Base-by-base conservation (phyloP, 2,329 filamentous ascomycete genomes). In the Penicillium thymicola region DNA sequence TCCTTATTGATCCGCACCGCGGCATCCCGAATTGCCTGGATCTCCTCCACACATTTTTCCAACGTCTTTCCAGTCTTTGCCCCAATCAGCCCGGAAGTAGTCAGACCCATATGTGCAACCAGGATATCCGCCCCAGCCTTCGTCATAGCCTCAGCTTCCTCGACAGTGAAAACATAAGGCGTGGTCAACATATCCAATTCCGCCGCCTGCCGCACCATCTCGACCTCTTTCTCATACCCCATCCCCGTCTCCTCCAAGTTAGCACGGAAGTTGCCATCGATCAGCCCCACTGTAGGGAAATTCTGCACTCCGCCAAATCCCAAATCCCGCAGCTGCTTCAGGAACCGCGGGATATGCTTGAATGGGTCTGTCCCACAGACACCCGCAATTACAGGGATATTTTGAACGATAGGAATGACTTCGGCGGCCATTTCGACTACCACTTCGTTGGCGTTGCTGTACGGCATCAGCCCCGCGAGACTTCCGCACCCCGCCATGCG, bases 191-290 rank as follows among this genome's bases (percentile, higher is more conserved):
- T 75, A 13, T 88, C 82, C 0, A 75, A 68, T 9, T 82, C 83
- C 44, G 88, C 76, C 50, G 73, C 69, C 75, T 0, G 84, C 85
- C 0, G 82, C 83, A 90, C 80, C 79, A 89, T 84, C 49, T 86
- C 84, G 2, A 90, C 86, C 67, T 90, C 87, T 8, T 79, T 73
- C 16, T 80, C 81, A 65, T 85, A 90, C 1, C 83, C 82, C 86
- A 90, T 90, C 9, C 84, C 86, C 1, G 87, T 89, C 70, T 89
- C 86, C 67, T 90, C 88, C 2, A 90, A 78, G 61, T 87, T 86
- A 23, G 79, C 78, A 13, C 88, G 80, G 67, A 90, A 89, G 13
- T 78, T 78, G 1, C 86, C 87, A 69, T 90, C 87, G 36, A 89
- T 85, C 23, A 90, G 74, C 0, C 87, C 87, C 2, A 89, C 86